A percentile compares a stretch with the other conserved stretches of the same genome.
Conservation (phyloP, 2,329 filamentous ascomycete genomes). For the Monosporascus sp. region DNA sequence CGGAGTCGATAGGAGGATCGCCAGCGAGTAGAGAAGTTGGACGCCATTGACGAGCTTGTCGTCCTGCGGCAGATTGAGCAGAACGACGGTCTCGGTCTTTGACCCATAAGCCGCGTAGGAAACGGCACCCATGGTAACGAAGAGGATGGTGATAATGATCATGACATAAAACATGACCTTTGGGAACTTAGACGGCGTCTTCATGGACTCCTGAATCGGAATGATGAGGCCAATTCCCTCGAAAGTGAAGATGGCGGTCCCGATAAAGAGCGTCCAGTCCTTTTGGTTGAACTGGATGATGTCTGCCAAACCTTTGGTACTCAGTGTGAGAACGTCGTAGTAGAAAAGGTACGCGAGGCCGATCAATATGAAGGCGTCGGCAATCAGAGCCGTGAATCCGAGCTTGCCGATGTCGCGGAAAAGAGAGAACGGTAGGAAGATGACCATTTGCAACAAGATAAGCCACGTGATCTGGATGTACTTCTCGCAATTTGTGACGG, state of each 20-base stretch:
- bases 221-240: slow-evolving; percentile 97
- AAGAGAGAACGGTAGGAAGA: slow-evolving; percentile 90
- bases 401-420: slow-evolving; percentile 97
- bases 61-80: slow-evolving; percentile 94
- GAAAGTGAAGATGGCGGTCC: slow-evolving; percentile 98
- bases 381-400: slow-evolving; percentile 87
- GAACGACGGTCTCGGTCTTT: slow-evolving; percentile 90
- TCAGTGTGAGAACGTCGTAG: slow-evolving; percentile 84
- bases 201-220: slow-evolving; percentile 97
- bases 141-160: slow-evolving; percentile 89
- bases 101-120: slow-evolving; percentile 96
- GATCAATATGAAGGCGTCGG: slow-evolving; percentile 89
- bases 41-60: slow-evolving; percentile 92
- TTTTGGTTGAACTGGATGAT: slow-evolving; percentile 85
- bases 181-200: slow-evolving; percentile 82
- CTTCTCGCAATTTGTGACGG: slow-evolving; percentile 81
- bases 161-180: slow-evolving; percentile 84
- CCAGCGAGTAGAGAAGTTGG: slow-evolving; percentile 94
- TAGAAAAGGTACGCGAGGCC: slow-evolving; percentile 93
- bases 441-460: slow-evolving; percentile 89
- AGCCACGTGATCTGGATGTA: slow-evolving; percentile 82
- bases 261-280: slow-evolving; percentile 96
- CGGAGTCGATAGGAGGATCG: slow-evolving; percentile 92
- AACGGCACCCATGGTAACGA: slow-evolving; percentile 84
- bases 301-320: slow-evolving; percentile 70